Conservation (phyloP, 139 green algal genomes). For the Auxenochlorella protothecoides region DNA sequence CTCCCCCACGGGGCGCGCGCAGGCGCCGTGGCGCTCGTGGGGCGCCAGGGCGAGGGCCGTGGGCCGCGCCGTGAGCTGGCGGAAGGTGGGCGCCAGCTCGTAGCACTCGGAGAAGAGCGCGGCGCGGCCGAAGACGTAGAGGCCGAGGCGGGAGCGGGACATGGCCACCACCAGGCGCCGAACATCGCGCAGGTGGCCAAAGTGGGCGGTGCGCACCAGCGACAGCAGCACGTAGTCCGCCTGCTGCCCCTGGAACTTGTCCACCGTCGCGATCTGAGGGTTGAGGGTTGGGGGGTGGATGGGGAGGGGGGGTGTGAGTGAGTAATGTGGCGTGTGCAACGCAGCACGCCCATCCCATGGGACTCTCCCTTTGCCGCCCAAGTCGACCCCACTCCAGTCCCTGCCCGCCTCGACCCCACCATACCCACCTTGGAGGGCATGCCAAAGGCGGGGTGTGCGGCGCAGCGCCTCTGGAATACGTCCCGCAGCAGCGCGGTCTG, state of each 20-base stretch:
- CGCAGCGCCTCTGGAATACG: conserved; percentile 81
- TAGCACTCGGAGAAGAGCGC: conserved; percentile 85
- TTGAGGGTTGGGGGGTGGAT: not conserved
- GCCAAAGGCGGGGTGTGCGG: conserved; percentile 70
- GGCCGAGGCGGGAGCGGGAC: conserved; percentile 79
- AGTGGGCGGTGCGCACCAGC: conserved; percentile 77
- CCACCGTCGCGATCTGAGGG: conserved; percentile 73
- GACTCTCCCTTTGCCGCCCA: too few relatives aligned
- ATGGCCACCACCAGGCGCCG: conserved; percentile 90
- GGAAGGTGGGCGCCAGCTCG: conserved; percentile 83
- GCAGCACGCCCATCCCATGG: too few relatives aligned
- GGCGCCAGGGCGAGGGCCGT: conserved; percentile 64
- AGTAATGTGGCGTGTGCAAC: not conserved
- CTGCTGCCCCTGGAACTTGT: conserved; percentile 98
- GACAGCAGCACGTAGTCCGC: conserved; percentile 94
- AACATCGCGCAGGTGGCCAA: conserved; percentile 95
- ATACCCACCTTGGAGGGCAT: conserved; percentile 68
- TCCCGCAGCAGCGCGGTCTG: conserved; percentile 91
- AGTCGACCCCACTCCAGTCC: too few relatives aligned
- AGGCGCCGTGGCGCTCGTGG: conserved; percentile 20
- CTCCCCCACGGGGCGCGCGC: conserved; percentile 9
- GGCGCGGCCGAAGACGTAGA: conserved; percentile 89
- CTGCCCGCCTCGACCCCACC: too few relatives aligned
- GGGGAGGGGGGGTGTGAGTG: not conserved
- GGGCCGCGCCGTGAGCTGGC: conserved; percentile 64